phyloP scores from a whole-genome alignment of 257 asterid species.

The Salvia hispanica region DNA sequence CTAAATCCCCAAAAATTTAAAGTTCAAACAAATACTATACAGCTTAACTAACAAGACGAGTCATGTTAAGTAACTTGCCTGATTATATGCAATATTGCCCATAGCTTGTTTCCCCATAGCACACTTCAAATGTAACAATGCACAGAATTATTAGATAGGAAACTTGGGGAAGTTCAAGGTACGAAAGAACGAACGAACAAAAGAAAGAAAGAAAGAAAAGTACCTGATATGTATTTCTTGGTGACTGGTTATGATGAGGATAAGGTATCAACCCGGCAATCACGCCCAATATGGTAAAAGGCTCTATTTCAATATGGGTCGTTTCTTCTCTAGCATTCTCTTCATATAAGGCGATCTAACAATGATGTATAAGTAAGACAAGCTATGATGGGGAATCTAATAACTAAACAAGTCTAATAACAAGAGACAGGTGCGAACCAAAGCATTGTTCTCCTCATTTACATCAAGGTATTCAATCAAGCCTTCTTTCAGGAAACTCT shows the following conservation, averaged over 20 bases:
- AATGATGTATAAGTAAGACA: slow-evolving; percentile 33
- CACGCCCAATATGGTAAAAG: slow-evolving; percentile 89
- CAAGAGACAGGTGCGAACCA: slow-evolving; percentile 53
- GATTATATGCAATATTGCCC: slow-evolving; percentile 95
- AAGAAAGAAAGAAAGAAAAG: not conserved
- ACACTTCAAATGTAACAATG: slow-evolving; percentile 55
- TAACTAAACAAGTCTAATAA: slow-evolving; percentile 8
- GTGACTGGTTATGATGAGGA: slow-evolving; percentile 99
- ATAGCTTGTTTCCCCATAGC: slow-evolving; percentile 99
- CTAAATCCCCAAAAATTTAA: slow-evolving; percentile 7
- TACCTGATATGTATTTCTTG: slow-evolving; percentile 97
- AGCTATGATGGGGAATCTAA: slow-evolving; percentile 19
- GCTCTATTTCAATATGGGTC: slow-evolving; percentile 96
- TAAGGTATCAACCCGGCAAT: slow-evolving; percentile 95
- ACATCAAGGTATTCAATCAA: slow-evolving; percentile 96
- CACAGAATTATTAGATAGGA: slow-evolving; percentile 22
- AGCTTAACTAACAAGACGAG: slow-evolving; percentile 5
- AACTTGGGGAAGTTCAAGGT: not conserved
- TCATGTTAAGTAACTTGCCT: slow-evolving; percentile 50
- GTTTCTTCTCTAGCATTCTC: slow-evolving; percentile 71
- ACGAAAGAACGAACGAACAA: not conserved
- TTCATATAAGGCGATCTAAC: slow-evolving; percentile 87
- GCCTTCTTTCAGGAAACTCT: slow-evolving; percentile 82
- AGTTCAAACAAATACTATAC: not conserved
- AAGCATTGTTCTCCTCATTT: slow-evolving; percentile 93